Percentiles rank a stretch among this genome's conserved stretches.
These are phyloP conservation scores for Wickerhamomyces sp. DNA, from an alignment of 1,139 yeast species.

Conservation along the genomic window DNA sequence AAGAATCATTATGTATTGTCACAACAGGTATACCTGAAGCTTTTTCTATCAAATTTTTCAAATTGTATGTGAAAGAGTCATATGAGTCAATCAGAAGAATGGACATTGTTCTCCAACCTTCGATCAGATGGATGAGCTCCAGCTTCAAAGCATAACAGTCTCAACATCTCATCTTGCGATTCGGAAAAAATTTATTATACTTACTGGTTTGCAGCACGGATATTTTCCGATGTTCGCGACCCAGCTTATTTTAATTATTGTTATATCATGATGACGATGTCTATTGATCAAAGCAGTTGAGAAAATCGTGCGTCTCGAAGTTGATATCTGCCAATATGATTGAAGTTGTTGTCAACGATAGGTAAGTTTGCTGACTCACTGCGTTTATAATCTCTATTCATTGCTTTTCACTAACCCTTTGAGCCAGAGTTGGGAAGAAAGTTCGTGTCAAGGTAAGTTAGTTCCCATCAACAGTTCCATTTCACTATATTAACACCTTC, in stretches of 20 bases:
- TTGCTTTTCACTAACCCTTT: constrained; percentile 1
- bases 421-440: constrained; percentile 73
- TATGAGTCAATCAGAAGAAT: constrained; percentile 85
- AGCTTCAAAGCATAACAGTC: too few relatives aligned
- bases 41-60: constrained; percentile 56
- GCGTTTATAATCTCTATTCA: too few relatives aligned
- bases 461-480: neutral
- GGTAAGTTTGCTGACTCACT: too few relatives aligned
- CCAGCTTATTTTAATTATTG: too few relatives aligned
- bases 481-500: neutral
- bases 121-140: too few relatives aligned
- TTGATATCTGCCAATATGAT: constrained; percentile 41
- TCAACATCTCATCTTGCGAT: too few relatives aligned
- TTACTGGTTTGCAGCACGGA: too few relatives aligned
- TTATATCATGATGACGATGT: too few relatives aligned
- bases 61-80: constrained; percentile 88
- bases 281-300: too few relatives aligned
- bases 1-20: constrained; percentile 73
- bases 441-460: constrained; percentile 57
- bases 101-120: constrained; percentile 13
- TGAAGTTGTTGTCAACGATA: constrained; percentile 45
- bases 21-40: constrained; percentile 52
- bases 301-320: too few relatives aligned
- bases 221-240: too few relatives aligned
- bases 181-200: too few relatives aligned